These are phyloP conservation scores for Mortierella sp. DNA, from an alignment of 371 early-diverging fungal genomes.

Conservation along the genomic window DNA sequence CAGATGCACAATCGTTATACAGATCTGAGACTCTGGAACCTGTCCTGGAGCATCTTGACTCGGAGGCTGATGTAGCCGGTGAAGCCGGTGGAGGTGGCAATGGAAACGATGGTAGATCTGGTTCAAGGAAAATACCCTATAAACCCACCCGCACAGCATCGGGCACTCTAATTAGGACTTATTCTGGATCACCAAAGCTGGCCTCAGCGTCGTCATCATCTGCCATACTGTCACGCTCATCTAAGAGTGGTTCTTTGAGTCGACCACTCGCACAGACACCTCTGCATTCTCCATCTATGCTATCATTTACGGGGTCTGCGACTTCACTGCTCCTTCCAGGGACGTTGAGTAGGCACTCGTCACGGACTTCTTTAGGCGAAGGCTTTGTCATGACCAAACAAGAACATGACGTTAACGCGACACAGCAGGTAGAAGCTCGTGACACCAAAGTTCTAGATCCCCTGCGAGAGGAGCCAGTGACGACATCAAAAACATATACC, in stretches of 20 bases:
- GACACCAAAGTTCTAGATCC: conserved; percentile 3
- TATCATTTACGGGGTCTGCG: conserved; percentile 36
- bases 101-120: neutral
- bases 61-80: neutral
- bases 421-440: neutral
- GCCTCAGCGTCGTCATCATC: conserved; percentile 18
- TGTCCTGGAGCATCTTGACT: conserved; percentile 26
- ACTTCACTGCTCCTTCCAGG: conserved; percentile 24
- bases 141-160: conserved; percentile 7
- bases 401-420: neutral
- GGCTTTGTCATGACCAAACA: neutral
- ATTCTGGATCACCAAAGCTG: conserved; percentile 25
- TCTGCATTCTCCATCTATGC: conserved; percentile 32
- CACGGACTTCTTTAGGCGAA: neutral
- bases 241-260: conserved; percentile 24
- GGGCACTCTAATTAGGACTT: conserved; percentile 18
- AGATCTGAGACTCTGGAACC: conserved; percentile 41
- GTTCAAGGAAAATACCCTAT: conserved; percentile 8
- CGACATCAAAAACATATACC: neutral
- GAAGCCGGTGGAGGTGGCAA: neutral
- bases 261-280: conserved; percentile 52
- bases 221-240: conserved; percentile 13
- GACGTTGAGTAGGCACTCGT: conserved; percentile 28
- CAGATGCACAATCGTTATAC: conserved; percentile 36
- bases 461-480: conserved; percentile 6